Base-by-base conservation (phyloP, 2,329 filamentous ascomycete species). In the Diaporthe velutina region DNA sequence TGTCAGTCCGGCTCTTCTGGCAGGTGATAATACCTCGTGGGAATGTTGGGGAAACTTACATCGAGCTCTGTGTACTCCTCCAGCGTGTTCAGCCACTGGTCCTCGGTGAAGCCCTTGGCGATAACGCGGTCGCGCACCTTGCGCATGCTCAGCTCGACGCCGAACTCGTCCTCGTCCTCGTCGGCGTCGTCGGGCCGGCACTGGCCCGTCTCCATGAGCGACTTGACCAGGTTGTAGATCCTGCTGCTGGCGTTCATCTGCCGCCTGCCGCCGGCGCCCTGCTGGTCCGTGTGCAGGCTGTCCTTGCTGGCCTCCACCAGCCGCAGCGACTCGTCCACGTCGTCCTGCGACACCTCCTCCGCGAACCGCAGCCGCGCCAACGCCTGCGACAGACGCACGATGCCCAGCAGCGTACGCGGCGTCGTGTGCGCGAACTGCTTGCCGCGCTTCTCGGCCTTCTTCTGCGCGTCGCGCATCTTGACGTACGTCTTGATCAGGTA, bases 401-500 rank as follows among this genome's bases (percentile, higher is more conserved):
- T 92, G 81, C 96, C 97, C 6, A 99, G 91, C 19, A 99, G 90
- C 0, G 97, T 98, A 89, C 97, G 94, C 0, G 96, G 94, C 2
- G 96, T 98, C 25, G 96, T 98, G 85, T 99, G 95, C 2, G 95
- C 94, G 83, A 98, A 98, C 79, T 96, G 95, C 84, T 96, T 95
- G 86, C 96, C 96, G 81, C 92, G 93, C 83, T 93, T 94, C 86
- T 98, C 97, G 77, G 98, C 96, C 74, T 94, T 92, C 83, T 96
- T 95, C 84, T 98, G 95, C 81, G 96, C 92, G 80, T 98, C 95
- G 71, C 97, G 93, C 89, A 99, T 93, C 76, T 95, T 94, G 42
- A 99, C 97, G 82, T 99, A 99, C 0, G 96, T 97, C 82, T 96
- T 97, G 72, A 98, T 94, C 88, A 99, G 95, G 87, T 99, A 99